Conservation (phyloP, 2,329 filamentous ascomycete genomes). For the Dactylellina parvicollis region DNA sequence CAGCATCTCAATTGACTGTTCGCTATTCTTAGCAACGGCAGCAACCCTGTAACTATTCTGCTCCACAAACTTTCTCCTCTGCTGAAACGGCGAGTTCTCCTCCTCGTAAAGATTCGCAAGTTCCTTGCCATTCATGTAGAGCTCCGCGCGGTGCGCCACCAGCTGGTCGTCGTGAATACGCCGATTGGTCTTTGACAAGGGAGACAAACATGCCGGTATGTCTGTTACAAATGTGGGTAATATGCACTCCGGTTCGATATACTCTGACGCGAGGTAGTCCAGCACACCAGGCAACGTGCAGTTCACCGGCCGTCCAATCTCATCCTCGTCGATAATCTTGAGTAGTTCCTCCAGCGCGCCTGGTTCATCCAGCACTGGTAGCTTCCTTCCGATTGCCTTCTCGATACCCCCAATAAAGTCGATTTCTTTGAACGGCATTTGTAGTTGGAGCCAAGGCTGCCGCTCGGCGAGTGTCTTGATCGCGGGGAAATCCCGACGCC, state of each 20-base stretch:
- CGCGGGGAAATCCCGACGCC: conserved; percentile 60
- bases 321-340: conserved; percentile 68
- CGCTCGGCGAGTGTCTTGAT: conserved; percentile 6
- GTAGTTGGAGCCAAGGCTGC: conserved; percentile 65
- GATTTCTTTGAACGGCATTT: conserved; percentile 70
- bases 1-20: conserved; percentile 43
- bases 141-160: conserved; percentile 82
- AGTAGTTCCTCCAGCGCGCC: conserved; percentile 67
- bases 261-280: conserved; percentile 78
- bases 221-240: conserved; percentile 81
- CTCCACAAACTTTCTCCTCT: conserved; percentile 81
- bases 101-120: conserved; percentile 98
- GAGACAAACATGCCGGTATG: conserved; percentile 70
- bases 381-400: conserved; percentile 69
- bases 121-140: conserved; percentile 82
- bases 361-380: conserved; percentile 71
- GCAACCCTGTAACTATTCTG: conserved; percentile 64
- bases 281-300: conserved; percentile 72
- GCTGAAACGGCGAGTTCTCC: conserved; percentile 90
- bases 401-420: conserved; percentile 87
- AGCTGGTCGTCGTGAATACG: conserved; percentile 69
- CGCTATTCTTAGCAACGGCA: conserved; percentile 54
- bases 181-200: conserved; percentile 65
- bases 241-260: conserved; percentile 79
- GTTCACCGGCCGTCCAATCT: conserved; percentile 68